These are phyloP conservation scores for Coemansia nantahalensis DNA, from an alignment of 192 early-diverging fungal genomes.

Conservation along the genomic window DNA sequence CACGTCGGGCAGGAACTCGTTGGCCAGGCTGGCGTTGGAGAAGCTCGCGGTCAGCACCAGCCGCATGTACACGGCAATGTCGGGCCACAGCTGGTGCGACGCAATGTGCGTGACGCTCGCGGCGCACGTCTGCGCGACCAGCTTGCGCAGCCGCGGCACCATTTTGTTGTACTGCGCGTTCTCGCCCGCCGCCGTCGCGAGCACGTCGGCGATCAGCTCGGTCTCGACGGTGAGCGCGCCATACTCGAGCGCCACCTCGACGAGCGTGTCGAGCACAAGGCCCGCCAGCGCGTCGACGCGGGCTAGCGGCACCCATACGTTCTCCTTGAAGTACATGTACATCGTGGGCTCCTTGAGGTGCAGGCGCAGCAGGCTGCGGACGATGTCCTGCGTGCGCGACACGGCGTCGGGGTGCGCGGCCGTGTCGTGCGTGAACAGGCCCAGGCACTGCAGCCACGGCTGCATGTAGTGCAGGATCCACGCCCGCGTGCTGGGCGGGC, in stretches of 20 bases:
- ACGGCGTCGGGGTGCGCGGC: constrained; percentile 35
- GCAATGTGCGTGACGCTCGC: constrained; percentile 68
- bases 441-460: constrained; percentile 85
- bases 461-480: constrained; percentile 85
- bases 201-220: constrained; percentile 83
- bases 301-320: constrained; percentile 80
- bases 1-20: constrained; percentile 80
- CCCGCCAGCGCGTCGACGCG: constrained; percentile 79
- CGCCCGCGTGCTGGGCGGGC: constrained; percentile 68
- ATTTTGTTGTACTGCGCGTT: constrained; percentile 79
- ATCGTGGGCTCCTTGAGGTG: constrained; percentile 82
- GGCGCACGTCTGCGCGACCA: constrained; percentile 76
- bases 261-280: constrained; percentile 75
- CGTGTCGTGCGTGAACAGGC: constrained; percentile 56
- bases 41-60: constrained; percentile 90
- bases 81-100: constrained; percentile 85
- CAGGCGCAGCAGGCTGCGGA: constrained; percentile 75
- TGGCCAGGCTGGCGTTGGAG: constrained; percentile 71
- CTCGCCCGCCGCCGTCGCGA: constrained; percentile 76
- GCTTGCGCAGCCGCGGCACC: constrained; percentile 74
- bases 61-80: constrained; percentile 86
- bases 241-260: constrained; percentile 75
- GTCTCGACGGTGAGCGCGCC: constrained; percentile 76
- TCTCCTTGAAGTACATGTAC: constrained; percentile 80
- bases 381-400: constrained; percentile 65